Conservation (phyloP, 148 eudicot genomes). For the Chenopodium berlandieri region DNA sequence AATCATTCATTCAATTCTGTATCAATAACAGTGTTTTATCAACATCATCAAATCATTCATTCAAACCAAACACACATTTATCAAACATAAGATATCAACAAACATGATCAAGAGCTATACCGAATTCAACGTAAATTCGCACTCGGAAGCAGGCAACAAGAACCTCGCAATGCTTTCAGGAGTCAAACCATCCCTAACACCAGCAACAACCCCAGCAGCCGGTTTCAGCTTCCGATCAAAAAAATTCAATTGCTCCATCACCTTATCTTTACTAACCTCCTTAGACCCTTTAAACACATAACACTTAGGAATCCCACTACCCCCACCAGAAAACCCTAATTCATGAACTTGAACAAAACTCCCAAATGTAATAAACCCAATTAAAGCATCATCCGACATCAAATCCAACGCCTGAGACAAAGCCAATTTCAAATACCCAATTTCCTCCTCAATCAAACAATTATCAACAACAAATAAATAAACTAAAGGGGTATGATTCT, state of each 20-base stretch:
- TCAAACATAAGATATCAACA: background rate
- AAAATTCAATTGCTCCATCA: slow-evolving; percentile 83
- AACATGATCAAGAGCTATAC: slow-evolving; percentile 36
- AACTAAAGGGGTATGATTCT: slow-evolving; percentile 28
- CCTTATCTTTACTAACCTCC: slow-evolving; percentile 77
- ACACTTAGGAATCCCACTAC: slow-evolving; percentile 58
- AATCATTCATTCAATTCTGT: background rate
- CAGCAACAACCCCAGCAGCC: slow-evolving; percentile 69
- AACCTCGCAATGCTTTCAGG: slow-evolving; percentile 70
- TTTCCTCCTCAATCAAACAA: slow-evolving; percentile 88
- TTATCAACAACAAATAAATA: slow-evolving; percentile 75
- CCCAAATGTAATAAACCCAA: slow-evolving; percentile 88
- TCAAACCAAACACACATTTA: background rate
- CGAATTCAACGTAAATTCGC: slow-evolving; percentile 82
- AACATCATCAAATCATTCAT: background rate
- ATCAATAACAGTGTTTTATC: background rate
- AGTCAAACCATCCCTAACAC: slow-evolving; percentile 81
- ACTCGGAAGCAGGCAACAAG: slow-evolving; percentile 84
- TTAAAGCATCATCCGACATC: slow-evolving; percentile 63
- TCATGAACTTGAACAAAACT: slow-evolving; percentile 78
- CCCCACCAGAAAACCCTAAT: slow-evolving; percentile 54
- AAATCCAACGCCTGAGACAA: slow-evolving; percentile 68
- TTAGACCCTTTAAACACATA: slow-evolving; percentile 84
- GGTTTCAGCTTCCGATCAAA: slow-evolving; percentile 60
- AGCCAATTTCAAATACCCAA: slow-evolving; percentile 57